These are phyloP conservation scores for Neofusicoccum ribis DNA, from an alignment of 2,329 filamentous ascomycete genomes.

Conservation along the genomic window DNA sequence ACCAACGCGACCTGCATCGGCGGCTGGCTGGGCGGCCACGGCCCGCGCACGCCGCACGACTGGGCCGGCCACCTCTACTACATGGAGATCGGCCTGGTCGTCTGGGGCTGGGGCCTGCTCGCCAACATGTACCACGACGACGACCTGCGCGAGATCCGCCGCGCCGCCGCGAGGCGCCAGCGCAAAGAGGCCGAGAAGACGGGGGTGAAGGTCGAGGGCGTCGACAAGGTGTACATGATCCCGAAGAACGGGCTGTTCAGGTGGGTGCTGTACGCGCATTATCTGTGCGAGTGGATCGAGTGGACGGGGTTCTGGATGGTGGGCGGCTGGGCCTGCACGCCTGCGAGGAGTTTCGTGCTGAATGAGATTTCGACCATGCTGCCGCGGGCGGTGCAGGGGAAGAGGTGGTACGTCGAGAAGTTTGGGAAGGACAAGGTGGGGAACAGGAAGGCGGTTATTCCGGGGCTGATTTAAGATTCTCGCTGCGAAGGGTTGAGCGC, in stretches of 20 bases:
- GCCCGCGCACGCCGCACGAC: slow-evolving; percentile 60
- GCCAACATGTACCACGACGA: slow-evolving; percentile 90
- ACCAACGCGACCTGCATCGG: slow-evolving; percentile 76
- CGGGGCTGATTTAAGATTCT: slow-evolving; percentile 50
- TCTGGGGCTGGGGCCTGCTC: slow-evolving; percentile 76
- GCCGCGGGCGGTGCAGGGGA: slow-evolving; percentile 77
- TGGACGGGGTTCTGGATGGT: slow-evolving; percentile 88
- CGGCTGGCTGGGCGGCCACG: slow-evolving; percentile 80
- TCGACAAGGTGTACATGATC: slow-evolving; percentile 83
- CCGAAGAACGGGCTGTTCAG: slow-evolving; percentile 81
- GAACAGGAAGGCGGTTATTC: slow-evolving; percentile 72
- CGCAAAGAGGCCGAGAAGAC: slow-evolving; percentile 49
- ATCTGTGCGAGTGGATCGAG: slow-evolving; percentile 95
- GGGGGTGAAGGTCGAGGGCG: slow-evolving; percentile 49
- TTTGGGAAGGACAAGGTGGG: slow-evolving; percentile 84
- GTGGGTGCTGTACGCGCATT: slow-evolving; percentile 86
- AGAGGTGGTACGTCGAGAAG: slow-evolving; percentile 80
- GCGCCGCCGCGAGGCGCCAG: slow-evolving; percentile 64
- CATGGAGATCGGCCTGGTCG: slow-evolving; percentile 63
- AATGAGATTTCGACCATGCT: slow-evolving; percentile 92
- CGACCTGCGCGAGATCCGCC: slow-evolving; percentile 80
- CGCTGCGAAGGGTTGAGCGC: not conserved
- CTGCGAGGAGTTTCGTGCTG: slow-evolving; percentile 77
- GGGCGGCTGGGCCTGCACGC: slow-evolving; percentile 64
- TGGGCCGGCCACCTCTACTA: slow-evolving; percentile 48